These are phyloP conservation scores for Hansenula sp. DNA, from an alignment of 1,139 yeast species.

Conservation along the genomic window DNA sequence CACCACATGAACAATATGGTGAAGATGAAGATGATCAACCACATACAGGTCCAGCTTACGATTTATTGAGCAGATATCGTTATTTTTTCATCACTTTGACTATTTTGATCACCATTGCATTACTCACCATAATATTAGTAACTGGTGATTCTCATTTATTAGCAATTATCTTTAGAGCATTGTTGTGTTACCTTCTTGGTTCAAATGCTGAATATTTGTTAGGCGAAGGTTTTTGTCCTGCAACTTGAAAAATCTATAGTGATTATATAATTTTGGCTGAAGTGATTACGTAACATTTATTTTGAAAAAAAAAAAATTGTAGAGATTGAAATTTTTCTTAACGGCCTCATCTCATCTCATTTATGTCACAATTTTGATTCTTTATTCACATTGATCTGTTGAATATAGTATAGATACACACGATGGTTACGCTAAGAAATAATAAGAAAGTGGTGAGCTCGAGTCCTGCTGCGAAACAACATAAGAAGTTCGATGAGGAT, in stretches of 20 bases:
- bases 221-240: slow-evolving; percentile 15
- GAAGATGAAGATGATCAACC: neutral
- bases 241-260: neutral
- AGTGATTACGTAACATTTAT: too few relatives aligned
- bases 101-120: slow-evolving; percentile 3
- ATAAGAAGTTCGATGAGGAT: slow-evolving; percentile 20
- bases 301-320: too few relatives aligned
- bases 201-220: slow-evolving; percentile 5
- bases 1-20: neutral
- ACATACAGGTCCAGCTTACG: neutral
- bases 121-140: slow-evolving; percentile 2
- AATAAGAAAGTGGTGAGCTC: neutral
- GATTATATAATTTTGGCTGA: neutral
- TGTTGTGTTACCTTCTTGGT: slow-evolving; percentile 17
- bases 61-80: neutral
- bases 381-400: too few relatives aligned
- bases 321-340: neutral
- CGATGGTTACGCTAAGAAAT: neutral
- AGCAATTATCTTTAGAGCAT: slow-evolving; percentile 9
- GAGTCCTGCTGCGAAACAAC: slow-evolving; percentile 3
- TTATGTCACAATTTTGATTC: too few relatives aligned
- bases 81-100: neutral
- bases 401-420: too few relatives aligned
- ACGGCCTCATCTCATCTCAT: too few relatives aligned
- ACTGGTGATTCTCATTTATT: slow-evolving; percentile 17